These are phyloP conservation scores for Cyclotella sp. DNA, from an alignment of 108 stramenopile species.

Conservation along the genomic window DNA sequence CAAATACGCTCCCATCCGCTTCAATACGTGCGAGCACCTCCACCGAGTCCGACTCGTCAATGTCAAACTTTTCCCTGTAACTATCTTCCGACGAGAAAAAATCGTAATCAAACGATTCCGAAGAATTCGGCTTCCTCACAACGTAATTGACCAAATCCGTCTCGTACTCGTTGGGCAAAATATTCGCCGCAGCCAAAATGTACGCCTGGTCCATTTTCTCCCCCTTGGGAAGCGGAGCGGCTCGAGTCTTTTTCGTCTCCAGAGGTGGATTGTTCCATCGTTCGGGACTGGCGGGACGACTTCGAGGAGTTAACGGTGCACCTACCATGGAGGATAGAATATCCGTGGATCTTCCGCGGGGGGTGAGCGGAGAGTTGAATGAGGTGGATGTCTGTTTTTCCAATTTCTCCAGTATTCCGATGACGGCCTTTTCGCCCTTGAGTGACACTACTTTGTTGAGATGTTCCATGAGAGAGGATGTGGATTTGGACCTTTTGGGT, in stretches of 20 bases:
- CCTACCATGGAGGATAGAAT: conserved; percentile 28
- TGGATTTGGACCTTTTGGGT: not conserved
- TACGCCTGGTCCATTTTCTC: conserved; percentile 34
- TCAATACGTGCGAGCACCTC: conserved; percentile 65
- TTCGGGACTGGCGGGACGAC: conserved; percentile 41
- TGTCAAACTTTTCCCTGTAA: conserved; percentile 57
- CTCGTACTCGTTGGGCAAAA: conserved; percentile 63
- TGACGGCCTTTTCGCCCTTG: conserved; percentile 23
- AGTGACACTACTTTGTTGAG: conserved; percentile 4
- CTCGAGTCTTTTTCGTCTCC: not conserved
- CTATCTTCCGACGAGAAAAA: conserved; percentile 30
- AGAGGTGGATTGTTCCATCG: conserved; percentile 1
- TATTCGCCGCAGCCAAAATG: conserved; percentile 50
- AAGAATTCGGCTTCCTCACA: conserved; percentile 55
- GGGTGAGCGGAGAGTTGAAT: conserved; percentile 5
- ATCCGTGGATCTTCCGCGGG: conserved; percentile 4
- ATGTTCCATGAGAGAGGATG: conserved; percentile 5
- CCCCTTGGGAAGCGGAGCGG: conserved; percentile 1
- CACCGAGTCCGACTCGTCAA: conserved; percentile 53
- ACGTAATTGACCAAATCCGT: conserved; percentile 58
- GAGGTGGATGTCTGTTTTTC: not conserved
- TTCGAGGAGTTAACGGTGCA: conserved; percentile 38
- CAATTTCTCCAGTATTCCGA: conserved; percentile 7
- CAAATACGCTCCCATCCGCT: conserved; percentile 63
- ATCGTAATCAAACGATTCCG: conserved; percentile 32